A percentile compares a stretch with the other conserved stretches of the same genome.
phyloP scores from a whole-genome alignment of 306 rosid species.

The Begonia masoniana region DNA sequence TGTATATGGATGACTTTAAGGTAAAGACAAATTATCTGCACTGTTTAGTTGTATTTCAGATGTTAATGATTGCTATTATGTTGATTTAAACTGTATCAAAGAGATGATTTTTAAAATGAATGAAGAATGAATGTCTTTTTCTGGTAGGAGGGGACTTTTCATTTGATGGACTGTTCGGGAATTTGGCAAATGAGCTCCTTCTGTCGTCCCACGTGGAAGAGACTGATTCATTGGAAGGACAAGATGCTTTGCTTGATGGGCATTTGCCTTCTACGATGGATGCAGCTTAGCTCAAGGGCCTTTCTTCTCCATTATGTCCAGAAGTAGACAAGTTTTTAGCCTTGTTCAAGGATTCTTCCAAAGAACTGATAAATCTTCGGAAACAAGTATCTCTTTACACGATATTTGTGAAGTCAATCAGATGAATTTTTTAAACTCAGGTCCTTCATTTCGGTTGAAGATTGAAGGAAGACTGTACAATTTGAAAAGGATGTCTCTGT shows the following conservation, averaged over 20 bases:
- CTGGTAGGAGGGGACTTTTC: too few species aligned
- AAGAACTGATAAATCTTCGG: constrained; percentile 84
- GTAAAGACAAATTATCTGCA: constrained; percentile 15
- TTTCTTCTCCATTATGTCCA: constrained; percentile 55
- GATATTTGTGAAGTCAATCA: neutral
- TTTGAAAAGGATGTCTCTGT: constrained; percentile 82
- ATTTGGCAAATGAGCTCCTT: constrained; percentile 76
- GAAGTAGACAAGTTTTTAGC: constrained; percentile 80
- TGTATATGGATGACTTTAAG: constrained; percentile 88
- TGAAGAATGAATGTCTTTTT: too few species aligned
- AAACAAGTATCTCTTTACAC: constrained; percentile 46
- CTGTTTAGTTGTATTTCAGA: neutral
- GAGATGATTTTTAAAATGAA: too few species aligned
- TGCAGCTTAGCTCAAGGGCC: constrained; percentile 31
- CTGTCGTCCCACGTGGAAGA: constrained; percentile 74
- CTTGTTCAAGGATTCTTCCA: constrained; percentile 78
- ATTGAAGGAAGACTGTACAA: constrained; percentile 71
- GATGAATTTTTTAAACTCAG: neutral
- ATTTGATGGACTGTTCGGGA: constrained; percentile 85
- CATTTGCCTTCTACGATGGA: constrained; percentile 38
- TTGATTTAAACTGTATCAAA: too few species aligned
- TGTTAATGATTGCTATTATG: neutral
- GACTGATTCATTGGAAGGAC: constrained; percentile 45
- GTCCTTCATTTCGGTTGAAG: constrained; percentile 19
- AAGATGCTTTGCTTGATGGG: constrained; percentile 49